phyloP scores from a whole-genome alignment of 1,139 yeast genomes.

The Candida glucosophila region DNA sequence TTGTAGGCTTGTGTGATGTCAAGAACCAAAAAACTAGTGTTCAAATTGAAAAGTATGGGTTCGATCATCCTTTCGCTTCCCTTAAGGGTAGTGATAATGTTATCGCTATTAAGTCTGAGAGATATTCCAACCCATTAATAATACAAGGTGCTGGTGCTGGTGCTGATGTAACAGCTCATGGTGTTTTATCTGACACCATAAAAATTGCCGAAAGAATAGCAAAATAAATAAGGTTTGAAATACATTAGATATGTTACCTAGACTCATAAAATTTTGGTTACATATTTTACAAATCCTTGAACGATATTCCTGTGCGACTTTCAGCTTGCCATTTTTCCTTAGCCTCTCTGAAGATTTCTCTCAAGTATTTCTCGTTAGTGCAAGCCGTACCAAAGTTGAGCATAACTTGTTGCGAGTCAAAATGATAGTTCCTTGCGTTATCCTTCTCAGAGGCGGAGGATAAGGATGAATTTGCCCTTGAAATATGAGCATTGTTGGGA shows the following conservation, averaged over 20 bases:
- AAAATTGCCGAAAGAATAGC: slow-evolving; percentile 84
- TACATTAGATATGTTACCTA: too few relatives aligned
- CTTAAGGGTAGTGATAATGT: slow-evolving; percentile 95
- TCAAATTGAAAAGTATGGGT: slow-evolving; percentile 77
- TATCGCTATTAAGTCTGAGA: slow-evolving; percentile 79
- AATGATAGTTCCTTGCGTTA: slow-evolving; percentile 8
- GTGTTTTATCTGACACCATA: slow-evolving; percentile 88
- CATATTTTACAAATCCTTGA: slow-evolving; percentile 8
- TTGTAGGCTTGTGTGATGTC: slow-evolving; percentile 85
- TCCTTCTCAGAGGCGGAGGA: slow-evolving; percentile 19
- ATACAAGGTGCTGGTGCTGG: slow-evolving; percentile 99
- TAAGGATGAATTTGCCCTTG: slow-evolving; percentile 43
- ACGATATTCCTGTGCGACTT: slow-evolving; percentile 11
- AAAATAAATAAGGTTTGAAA: slow-evolving; percentile 11
- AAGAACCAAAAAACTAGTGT: slow-evolving; percentile 63
- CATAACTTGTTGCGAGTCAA: slow-evolving; percentile 71
- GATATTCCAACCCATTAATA: slow-evolving; percentile 88
- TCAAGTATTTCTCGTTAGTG: slow-evolving; percentile 37
- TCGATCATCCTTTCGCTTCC: slow-evolving; percentile 91
- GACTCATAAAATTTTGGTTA: too few relatives aligned
- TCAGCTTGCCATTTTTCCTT: slow-evolving; percentile 37
- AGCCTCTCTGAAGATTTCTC: slow-evolving; percentile 52
- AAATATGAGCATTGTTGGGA: slow-evolving; percentile 68
- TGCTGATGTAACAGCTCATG: slow-evolving; percentile 97
- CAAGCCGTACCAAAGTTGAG: slow-evolving; percentile 58